phyloP scores from a whole-genome alignment of 306 rosid genomes.

The Cucumis hystrix region DNA sequence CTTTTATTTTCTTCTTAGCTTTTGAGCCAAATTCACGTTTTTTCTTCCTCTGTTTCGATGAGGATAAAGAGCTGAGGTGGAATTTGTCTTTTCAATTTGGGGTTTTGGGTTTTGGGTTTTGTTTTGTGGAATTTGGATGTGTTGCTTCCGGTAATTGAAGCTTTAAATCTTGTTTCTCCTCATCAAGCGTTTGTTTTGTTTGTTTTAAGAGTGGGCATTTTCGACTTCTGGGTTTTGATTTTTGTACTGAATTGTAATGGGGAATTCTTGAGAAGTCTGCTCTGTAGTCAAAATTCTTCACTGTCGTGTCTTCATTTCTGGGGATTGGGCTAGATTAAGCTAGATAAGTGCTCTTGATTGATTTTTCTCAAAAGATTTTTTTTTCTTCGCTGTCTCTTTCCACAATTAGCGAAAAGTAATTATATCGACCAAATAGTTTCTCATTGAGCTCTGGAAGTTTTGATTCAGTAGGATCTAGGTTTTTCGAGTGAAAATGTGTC shows the following conservation, averaged over 20 bases:
- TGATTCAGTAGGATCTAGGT: constrained; percentile 2
- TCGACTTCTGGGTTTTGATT: background rate
- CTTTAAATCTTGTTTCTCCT: background rate
- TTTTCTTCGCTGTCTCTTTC: background rate
- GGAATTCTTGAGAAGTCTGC: background rate
- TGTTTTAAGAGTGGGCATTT: background rate
- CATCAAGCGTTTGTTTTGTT: background rate
- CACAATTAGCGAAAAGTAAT: background rate
- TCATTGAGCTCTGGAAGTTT: background rate
- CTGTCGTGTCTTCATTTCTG: background rate
- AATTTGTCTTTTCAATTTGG: background rate
- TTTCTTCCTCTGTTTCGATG: constrained; percentile 11
- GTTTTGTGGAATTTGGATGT: background rate
- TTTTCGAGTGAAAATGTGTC: background rate
- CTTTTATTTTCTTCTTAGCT: background rate
- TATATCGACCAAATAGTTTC: background rate
- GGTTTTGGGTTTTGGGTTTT: background rate
- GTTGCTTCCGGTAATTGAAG: background rate
- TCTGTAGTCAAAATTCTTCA: constrained; percentile 1
- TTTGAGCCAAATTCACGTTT: background rate
- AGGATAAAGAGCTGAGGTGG: background rate
- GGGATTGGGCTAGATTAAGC: background rate
- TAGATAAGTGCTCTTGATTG: background rate
- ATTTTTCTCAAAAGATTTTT: background rate
- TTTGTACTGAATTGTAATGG: background rate